Base-by-base conservation (phyloP, 176 grass and related monocot species). In the Oryza meridionalis region DNA sequence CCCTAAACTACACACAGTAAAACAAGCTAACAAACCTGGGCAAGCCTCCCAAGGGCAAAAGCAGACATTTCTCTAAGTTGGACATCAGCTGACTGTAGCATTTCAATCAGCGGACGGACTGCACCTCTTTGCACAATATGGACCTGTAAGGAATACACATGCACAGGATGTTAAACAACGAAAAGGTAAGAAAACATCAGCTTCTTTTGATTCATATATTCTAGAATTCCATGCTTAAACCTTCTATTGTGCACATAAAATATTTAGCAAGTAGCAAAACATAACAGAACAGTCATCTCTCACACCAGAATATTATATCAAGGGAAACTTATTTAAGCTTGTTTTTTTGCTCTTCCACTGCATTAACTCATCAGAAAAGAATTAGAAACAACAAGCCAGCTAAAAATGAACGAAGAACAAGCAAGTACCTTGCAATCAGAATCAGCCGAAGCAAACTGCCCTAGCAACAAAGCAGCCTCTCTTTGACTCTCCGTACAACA, bases 61-160 rank as follows among this genome's bases (percentile, higher is more conserved):
- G 93, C 97, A 83, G 97, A 94, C 97, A 99, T 99, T 85, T 99
- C 97, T 76, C 87, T 88, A 11, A 99, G 93, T 87, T 99, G 97
- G 70, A 96, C 88, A 77, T 99, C 97, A 84, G 83, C 50, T 15
- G 97, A 99, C 72, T 99, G 93, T 50, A 99, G 91, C 93, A 99
- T 99, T 71, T 99, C 97, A 88, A 99, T 92, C 79, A 99, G 84
- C 17, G 97, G 97, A 63, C 81, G 89, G 27, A 96, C 86, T 70
- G 97, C 97, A 79, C 97, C 97, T 77, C 97, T 85, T 84, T 99
- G 97, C 72, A 99, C 97, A 91, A 99, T 99, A 79, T 99, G 97
- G 29, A 96, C 97, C 97, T 99, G 80, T 77, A 84, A 72, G 88
- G 82, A 33, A 82, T 51, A 67, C 24, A 79, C 66, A 29, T 38